Percentiles rank a stretch among this genome's conserved stretches.
These are phyloP conservation scores for Diaporthe vaccinii DNA, from an alignment of 2,329 filamentous ascomycete species.

Conservation along the genomic window DNA sequence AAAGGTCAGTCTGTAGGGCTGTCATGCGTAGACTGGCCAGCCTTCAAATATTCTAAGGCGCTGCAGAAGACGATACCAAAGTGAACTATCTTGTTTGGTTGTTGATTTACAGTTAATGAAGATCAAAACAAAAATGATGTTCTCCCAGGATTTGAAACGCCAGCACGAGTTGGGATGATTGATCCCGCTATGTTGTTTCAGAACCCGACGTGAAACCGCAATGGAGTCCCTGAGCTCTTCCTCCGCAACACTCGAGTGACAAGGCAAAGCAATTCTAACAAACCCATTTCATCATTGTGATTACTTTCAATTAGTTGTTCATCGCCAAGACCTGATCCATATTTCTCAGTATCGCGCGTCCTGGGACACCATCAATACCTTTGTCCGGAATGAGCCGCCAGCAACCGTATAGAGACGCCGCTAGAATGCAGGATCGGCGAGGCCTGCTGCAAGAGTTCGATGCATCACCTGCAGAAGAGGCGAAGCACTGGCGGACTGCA, in stretches of 20 bases:
- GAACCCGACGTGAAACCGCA: conserved; percentile 17
- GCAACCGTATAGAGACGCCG: conserved; percentile 43
- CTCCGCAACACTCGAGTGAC: too few species aligned
- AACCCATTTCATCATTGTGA: background rate
- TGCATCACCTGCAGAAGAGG: conserved; percentile 46
- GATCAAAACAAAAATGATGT: background rate
- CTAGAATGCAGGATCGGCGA: conserved; percentile 47
- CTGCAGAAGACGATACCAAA: background rate
- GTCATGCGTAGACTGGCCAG: background rate
- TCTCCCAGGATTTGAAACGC: background rate
- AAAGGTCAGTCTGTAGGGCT: background rate
- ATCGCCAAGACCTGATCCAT: background rate
- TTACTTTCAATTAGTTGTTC: too few species aligned
- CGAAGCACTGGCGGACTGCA: conserved; percentile 47
- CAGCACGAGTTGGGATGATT: background rate
- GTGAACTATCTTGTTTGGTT: background rate
- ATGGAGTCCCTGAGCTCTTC: background rate
- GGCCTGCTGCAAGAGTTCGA: conserved; percentile 50
- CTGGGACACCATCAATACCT: too few species aligned
- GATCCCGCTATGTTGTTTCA: conserved; percentile 25
- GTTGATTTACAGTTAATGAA: background rate
- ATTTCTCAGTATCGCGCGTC: too few species aligned
- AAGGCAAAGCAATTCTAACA: background rate
- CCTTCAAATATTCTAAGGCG: background rate
- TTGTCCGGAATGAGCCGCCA: background rate